Percentiles rank a stretch among this genome's conserved stretches.
phyloP scores from a whole-genome alignment of 345 rosid genomes.

The Lagerstroemia speciosa region DNA sequence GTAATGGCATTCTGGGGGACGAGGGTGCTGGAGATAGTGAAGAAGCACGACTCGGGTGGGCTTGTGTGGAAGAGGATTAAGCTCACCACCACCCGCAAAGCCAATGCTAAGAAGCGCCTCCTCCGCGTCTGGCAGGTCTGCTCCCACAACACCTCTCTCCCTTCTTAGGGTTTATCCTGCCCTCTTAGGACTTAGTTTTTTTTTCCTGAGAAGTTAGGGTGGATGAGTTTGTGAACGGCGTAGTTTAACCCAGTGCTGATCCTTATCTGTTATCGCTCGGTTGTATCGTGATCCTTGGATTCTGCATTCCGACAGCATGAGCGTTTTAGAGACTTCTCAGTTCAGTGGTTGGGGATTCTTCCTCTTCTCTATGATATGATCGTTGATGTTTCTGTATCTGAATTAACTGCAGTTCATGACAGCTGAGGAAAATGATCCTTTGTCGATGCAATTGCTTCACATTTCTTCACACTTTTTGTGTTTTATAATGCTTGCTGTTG shows the following conservation, averaged over 20 bases:
- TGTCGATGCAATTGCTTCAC: neutral
- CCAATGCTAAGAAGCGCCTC: constrained; percentile 95
- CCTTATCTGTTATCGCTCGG: too few species aligned
- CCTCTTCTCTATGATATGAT: too few species aligned
- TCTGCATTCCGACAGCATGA: too few species aligned
- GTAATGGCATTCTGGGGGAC: constrained; percentile 92
- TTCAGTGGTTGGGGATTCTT: too few species aligned
- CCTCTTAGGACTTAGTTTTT: constrained; percentile 73
- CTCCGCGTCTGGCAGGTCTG: constrained; percentile 91
- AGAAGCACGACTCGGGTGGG: constrained; percentile 87
- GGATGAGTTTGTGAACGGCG: constrained; percentile 80
- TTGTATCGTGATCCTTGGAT: too few species aligned
- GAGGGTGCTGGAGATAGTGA: constrained; percentile 82
- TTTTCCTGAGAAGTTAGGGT: constrained; percentile 88
- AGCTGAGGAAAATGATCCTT: too few species aligned
- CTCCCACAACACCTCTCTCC: neutral
- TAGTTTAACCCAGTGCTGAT: constrained; percentile 1
- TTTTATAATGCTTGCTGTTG: neutral
- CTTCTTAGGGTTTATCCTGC: constrained; percentile 28
- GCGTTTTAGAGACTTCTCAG: too few species aligned
- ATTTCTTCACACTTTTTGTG: neutral
- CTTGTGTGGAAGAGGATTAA: constrained; percentile 94
- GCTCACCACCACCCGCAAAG: constrained; percentile 84
- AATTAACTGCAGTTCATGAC: too few species aligned
- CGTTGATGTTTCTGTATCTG: too few species aligned